Base-by-base conservation (phyloP, 192 early-diverging fungal genomes). In the Coemansia sp. region DNA sequence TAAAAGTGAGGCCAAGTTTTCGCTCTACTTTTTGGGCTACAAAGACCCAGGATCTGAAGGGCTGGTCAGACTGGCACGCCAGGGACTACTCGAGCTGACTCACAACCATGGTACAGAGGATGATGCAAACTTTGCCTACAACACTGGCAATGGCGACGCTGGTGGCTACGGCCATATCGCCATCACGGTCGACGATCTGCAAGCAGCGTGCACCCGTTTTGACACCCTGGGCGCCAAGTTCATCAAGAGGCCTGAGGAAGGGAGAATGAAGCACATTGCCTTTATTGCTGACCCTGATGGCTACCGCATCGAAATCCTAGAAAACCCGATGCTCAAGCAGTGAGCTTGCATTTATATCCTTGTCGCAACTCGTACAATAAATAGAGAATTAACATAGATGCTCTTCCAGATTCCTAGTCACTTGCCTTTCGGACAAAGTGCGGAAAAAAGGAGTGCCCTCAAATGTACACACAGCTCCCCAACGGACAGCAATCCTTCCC, bases 281-380 rank as follows among this genome's bases (percentile, higher is more conserved):
- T 95, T 95, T 71, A 88, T 93, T 47, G 69, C 85, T 38, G 94
- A 95, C 64, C 94, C 94, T 40, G 94, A 95, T 79, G 90, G 91
- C 73, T 95, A 94, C 77, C 92, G 92, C 87, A 77, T 94, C 61
- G 94, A 94, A 39, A 78, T 83, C 41, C 73, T 83, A 3, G 76
- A 75, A 70, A 83, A 83, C 47, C 76, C 81, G n/a, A 67, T 64
- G 75, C 70, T 79, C 39, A 62, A 72, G 34, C 34, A 69, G 60
- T 47, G 46, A 43, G 8, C 31, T 18, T 22, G 34, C 13, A 39
- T 44, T 64, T 55, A 29, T 55, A 16, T 52, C 24, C n/a, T 46
- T 47, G 40, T 24, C 33, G 34, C 13, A 2, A 11, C 9, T n/a
- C 34, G 16, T 6, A n/a, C 16, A 70, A 63, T 52, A 22, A 2